Evolutionary conservation across 352 stramenopile species (phyloP), one percentile per base, ranked within the genome.

Genomic region (Globisporangium solare): DNA sequence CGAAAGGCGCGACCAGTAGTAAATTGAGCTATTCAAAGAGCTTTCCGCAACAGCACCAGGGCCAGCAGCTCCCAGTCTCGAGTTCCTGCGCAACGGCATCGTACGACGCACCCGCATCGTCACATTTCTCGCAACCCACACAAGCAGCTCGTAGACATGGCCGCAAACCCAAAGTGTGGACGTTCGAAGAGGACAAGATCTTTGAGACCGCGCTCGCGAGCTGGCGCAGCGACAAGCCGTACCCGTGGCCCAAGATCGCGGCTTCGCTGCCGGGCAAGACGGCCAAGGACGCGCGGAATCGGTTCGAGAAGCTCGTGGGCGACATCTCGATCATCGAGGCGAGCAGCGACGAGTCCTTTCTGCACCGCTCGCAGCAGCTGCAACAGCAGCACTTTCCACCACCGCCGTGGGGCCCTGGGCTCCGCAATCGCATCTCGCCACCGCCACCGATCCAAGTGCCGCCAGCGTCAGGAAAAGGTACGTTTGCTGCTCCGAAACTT

Each of bases 231-330:
- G 70, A 60, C 48, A 85, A 78, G 35, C 73, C 83, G n/a, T 90
- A 89, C 56, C 79, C 79, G 45, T 95, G 86, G 86, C 63, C 71
- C 12, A 89, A 89, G 64, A 92, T 95, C 40, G 83, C 86, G 3
- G 68, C 71, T 10, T 53, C 55, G 5, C 52, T 95, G 18, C 83
- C 83, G 0, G 83, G 80, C 3, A 93, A 90, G 57, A 88, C 74
- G 8, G 78, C 64, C 12, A 89, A 88, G 48, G 86, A 95, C 24
- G 80, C 89, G 32, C 72, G 73, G 24, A 62, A 63, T 35, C 73
- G 82, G 27, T 95, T 90, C 56, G 78, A 95, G 47, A 74, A 87
- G 51, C 80, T 95, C 51, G 61, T 95, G 32, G 70, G 75, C 27
- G 86, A 95, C 65, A 48, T 95, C 41, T 66, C 69, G 32, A 74